Evolutionary conservation across 1,284 basidiomycete genomes (phyloP).

Genomic region (Inonotus hispidus): DNA sequence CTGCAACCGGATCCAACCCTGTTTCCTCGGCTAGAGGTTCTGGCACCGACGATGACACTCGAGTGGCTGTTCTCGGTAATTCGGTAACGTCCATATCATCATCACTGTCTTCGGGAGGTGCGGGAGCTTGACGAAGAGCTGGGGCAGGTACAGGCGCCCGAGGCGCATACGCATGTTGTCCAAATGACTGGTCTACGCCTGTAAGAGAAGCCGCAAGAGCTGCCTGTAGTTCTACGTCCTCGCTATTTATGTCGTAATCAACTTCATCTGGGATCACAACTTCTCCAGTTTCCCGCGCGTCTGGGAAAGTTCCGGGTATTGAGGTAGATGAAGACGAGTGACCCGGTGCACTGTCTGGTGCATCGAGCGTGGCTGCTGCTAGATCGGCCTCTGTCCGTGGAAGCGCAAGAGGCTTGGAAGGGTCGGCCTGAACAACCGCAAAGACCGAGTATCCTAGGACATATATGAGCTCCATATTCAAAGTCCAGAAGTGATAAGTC

Average conservation of each 20-base stretch:
- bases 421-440: conserved; percentile 57
- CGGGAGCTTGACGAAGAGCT: conserved; percentile 7
- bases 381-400: conserved; percentile 63
- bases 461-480: background rate
- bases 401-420: conserved; percentile 41
- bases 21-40: background rate
- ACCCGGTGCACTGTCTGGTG: conserved; percentile 29
- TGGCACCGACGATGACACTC: background rate
- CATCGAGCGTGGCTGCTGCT: conserved; percentile 46
- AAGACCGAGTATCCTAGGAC: conserved; percentile 84
- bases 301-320: conserved; percentile 2
- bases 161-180: conserved; percentile 1
- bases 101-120: background rate
- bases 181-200: conserved; percentile 20
- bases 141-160: conserved; percentile 8
- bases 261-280: conserved; percentile 20
- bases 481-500: background rate
- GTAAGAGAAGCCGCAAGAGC: conserved; percentile 75
- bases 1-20: conserved; percentile 52
- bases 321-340: conserved; percentile 7
- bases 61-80: background rate
- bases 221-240: conserved; percentile 83
- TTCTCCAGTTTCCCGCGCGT: background rate
- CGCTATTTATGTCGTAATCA: conserved; percentile 59
- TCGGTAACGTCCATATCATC: conserved; percentile 11